A percentile compares a stretch with the other conserved stretches of the same genome.
phyloP scores from a whole-genome alignment of 768 basidiomycete species.

The Suillus weaverae region DNA sequence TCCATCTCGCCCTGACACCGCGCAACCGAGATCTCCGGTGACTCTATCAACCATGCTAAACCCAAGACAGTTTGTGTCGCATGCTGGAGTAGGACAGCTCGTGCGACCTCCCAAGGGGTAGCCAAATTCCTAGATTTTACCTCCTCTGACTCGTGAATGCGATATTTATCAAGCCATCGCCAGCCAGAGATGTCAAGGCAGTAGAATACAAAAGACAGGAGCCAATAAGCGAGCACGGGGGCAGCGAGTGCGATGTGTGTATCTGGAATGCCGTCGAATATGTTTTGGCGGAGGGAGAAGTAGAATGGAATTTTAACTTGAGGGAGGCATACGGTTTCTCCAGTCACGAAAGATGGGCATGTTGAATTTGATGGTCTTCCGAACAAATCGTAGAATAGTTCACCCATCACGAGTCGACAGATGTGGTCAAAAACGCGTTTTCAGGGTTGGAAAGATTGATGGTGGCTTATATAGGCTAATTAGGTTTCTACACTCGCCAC shows the following conservation, averaged over 20 bases:
- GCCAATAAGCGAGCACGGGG: conserved; percentile 87
- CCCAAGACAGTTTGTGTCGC: conserved; percentile 80
- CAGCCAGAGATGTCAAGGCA: conserved; percentile 73
- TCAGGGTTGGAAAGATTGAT: not conserved
- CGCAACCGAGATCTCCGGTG: conserved; percentile 27
- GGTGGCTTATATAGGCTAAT: not conserved
- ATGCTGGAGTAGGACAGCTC: conserved; percentile 87
- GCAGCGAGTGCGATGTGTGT: conserved; percentile 65
- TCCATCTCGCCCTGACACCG: conserved; percentile 47
- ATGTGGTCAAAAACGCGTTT: not conserved
- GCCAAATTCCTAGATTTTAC: conserved; percentile 74
- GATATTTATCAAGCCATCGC: conserved; percentile 77
- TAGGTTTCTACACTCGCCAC: not conserved
- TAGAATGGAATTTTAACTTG: conserved; percentile 52
- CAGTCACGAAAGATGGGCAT: conserved; percentile 34
- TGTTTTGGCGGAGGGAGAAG: conserved; percentile 42
- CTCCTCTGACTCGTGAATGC: conserved; percentile 87
- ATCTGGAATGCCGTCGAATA: conserved; percentile 68
- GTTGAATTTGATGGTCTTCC: conserved; percentile 33
- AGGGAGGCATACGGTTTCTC: conserved; percentile 39
- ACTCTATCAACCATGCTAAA: conserved; percentile 58
- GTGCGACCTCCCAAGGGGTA: conserved; percentile 67
- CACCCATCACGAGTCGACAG: conserved; percentile 12
- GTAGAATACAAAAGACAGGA: conserved; percentile 76
- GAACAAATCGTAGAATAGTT: conserved; percentile 12